Base-by-base conservation (phyloP, 2,329 filamentous ascomycete genomes). In the Pseudogymnoascus sp. region DNA sequence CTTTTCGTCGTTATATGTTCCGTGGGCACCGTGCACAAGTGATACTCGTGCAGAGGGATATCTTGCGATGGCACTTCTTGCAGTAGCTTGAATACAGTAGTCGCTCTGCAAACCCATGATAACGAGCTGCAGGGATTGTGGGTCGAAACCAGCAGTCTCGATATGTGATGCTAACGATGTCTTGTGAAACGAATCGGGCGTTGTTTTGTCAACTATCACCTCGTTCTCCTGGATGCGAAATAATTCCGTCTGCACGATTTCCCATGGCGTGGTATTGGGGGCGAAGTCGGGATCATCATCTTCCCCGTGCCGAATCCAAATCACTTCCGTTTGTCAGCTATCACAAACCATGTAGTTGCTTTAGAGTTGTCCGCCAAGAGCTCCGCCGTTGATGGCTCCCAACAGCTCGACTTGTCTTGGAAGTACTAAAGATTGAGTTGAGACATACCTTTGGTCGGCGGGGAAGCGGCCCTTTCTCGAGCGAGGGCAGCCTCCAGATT, bases 301-400 rank as follows among this genome's bases (percentile, higher is more conserved):
- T 55, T 55, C 45, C n/a, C 16, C 16, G n/a, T 55, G 45, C 45
- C 25, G 45, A 55, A 55, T 55, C 45, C 45, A 55, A 33, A 55
- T 55, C 9, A 55, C 45, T 55, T 33, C n/a, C 45, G 25, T 19
- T 55, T 55, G 45, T 55, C 45, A 55, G 45, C 23, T 55, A 55
- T 55, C 45, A 12, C 28, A 19, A 6, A 16, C n/a, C 45, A 33
- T 30, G 25, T 30, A 7, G n/a, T 55, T 55, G 45, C 19, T 30
- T 55, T 55, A 55, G 23, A 55, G 45, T 33, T 33, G 25, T 7
- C 45, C 23, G 42, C 23, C 23, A 49, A 25, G 22, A 16, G 23
- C 14, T 33, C 45, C 19, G 25, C 25, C 25, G 14, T 9, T 2
- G 25, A 12, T 19, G n/a, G 22, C 38, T 23, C 19, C 39, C 39